These are phyloP conservation scores for Albizia julibrissin DNA, from an alignment of 306 rosid species.

Conservation along the genomic window DNA sequence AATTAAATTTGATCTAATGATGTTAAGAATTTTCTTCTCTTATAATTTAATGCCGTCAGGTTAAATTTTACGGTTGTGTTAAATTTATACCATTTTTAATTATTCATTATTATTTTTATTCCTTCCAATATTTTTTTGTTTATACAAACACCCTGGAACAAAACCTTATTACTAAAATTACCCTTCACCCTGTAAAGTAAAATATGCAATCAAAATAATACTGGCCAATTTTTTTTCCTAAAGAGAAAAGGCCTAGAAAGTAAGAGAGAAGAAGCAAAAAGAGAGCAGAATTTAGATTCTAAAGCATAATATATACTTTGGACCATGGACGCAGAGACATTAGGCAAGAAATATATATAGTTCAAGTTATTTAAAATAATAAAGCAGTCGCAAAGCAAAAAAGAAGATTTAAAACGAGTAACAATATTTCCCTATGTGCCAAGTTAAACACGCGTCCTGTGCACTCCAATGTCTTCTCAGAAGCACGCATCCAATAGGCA, in stretches of 20 bases:
- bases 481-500: slow-evolving; percentile 93
- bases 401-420: slow-evolving; percentile 4
- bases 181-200: too few relatives aligned
- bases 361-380: slow-evolving; percentile 13
- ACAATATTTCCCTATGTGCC: slow-evolving; percentile 12
- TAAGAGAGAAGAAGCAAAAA: neutral
- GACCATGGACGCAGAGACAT: neutral
- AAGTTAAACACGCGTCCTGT: slow-evolving; percentile 30
- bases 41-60: too few relatives aligned
- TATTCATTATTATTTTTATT: too few relatives aligned
- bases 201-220: neutral
- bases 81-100: too few relatives aligned
- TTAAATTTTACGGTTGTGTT: too few relatives aligned
- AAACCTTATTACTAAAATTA: too few relatives aligned
- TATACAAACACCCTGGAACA: too few relatives aligned
- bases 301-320: neutral
- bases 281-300: neutral
- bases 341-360: slow-evolving; percentile 1
- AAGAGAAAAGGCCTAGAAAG: neutral
- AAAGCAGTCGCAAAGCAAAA: slow-evolving; percentile 18
- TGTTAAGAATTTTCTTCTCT: too few relatives aligned
- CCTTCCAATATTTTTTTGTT: too few relatives aligned
- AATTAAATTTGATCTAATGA: too few relatives aligned
- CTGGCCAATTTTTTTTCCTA: neutral
- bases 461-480: slow-evolving; percentile 38